Evolutionary conservation across 2,329 filamentous ascomycete species (phyloP).

Genomic region (Venturia carpophila): DNA sequence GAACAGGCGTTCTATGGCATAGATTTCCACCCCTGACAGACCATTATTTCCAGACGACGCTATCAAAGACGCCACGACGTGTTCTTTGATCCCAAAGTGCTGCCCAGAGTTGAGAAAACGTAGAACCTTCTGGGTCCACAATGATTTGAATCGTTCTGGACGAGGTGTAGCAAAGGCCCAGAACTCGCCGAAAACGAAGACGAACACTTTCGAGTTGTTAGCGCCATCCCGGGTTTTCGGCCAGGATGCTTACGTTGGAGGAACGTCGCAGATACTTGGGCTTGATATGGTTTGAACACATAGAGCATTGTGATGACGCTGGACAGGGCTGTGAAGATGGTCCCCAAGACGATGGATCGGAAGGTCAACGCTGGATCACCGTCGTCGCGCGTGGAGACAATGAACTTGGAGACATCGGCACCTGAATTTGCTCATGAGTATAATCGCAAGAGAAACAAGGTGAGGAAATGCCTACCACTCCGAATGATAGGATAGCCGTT

Average conservation of each 20-base stretch:
- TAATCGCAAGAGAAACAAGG: not conserved
- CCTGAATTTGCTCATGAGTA: not conserved
- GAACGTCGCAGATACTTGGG: conserved; percentile 10
- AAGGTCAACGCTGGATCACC: conserved; percentile 14
- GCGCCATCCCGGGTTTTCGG: not conserved
- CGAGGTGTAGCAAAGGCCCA: conserved; percentile 11
- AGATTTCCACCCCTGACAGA: conserved; percentile 10
- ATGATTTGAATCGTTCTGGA: conserved; percentile 11
- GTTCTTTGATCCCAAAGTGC: conserved; percentile 13
- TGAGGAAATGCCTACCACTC: not conserved
- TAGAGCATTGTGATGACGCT: conserved; percentile 14
- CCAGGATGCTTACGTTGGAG: not conserved
- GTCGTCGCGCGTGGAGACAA: conserved; percentile 4
- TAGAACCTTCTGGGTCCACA: conserved; percentile 1
- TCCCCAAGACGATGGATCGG: conserved; percentile 8
- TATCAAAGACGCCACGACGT: conserved; percentile 14
- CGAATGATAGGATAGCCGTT: conserved; percentile 9
- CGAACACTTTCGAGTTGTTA: conserved; percentile 7
- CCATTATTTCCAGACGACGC: conserved; percentile 14
- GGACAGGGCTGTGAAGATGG: conserved; percentile 1
- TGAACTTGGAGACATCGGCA: conserved; percentile 14
- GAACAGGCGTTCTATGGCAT: conserved; percentile 9
- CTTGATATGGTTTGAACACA: conserved; percentile 5
- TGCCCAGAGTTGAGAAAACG: conserved; percentile 13
- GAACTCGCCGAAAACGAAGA: conserved; percentile 11